Conservation (phyloP, 441 rosid species). For the Erodium trifolium region DNA sequence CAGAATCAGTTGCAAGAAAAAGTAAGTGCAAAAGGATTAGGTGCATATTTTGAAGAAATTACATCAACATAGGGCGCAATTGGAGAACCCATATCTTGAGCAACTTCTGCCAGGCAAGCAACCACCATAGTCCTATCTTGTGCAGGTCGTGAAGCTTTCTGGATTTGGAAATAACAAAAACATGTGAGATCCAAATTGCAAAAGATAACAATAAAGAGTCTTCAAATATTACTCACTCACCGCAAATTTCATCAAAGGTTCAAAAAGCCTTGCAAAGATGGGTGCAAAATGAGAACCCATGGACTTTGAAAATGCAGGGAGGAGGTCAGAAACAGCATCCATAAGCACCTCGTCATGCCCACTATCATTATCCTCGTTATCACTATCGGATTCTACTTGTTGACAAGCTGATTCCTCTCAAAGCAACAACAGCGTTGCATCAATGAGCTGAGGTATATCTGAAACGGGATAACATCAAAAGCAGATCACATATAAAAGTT, state of each 20-base stretch:
- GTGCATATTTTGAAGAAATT: conserved; percentile 23
- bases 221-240: conserved; percentile 28
- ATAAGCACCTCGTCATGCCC: conserved; percentile 93
- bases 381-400: conserved; percentile 63
- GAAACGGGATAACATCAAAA: conserved; percentile 26
- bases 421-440: conserved; percentile 65
- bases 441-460: conserved; percentile 76
- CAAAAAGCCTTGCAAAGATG: conserved; percentile 71
- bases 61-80: conserved; percentile 84
- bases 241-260: conserved; percentile 89
- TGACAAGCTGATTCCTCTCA: conserved; percentile 86
- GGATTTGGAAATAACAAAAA: conserved; percentile 28
- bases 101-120: conserved; percentile 97
- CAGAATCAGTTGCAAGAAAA: conserved; percentile 22
- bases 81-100: conserved; percentile 93
- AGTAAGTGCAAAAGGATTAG: too few relatives aligned
- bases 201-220: conserved; percentile 9
- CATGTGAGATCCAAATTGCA: conserved; percentile 21
- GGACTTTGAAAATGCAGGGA: conserved; percentile 95
- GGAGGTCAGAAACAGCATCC: conserved; percentile 98
- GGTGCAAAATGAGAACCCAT: conserved; percentile 94
- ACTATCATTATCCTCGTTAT: conserved; percentile 61
- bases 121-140: conserved; percentile 97
- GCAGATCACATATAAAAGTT: too few relatives aligned
- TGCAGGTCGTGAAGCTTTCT: conserved; percentile 82